Evolutionary conservation across 441 rosid genomes (phyloP).

Genomic region (Macaranga tanarius): DNA sequence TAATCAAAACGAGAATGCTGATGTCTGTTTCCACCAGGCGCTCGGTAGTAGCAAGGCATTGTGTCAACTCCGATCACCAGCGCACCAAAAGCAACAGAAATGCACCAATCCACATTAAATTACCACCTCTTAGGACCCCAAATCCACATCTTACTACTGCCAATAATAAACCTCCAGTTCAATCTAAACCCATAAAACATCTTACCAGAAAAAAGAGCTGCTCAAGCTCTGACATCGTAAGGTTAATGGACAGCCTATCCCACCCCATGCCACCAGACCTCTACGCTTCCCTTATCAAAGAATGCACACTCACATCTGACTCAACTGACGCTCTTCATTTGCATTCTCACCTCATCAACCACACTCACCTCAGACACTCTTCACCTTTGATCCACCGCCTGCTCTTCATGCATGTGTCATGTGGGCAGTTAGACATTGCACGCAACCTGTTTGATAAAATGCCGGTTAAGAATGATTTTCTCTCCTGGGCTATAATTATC

Average conservation of each 20-base stretch:
- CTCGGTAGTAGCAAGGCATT: background rate
- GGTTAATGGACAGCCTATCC: constrained; percentile 50
- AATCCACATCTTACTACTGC: background rate
- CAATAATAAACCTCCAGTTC: background rate
- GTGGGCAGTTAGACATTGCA: constrained; percentile 44
- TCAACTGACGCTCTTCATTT: constrained; percentile 41
- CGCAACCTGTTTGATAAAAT: constrained; percentile 66
- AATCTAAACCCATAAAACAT: background rate
- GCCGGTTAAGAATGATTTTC: constrained; percentile 40
- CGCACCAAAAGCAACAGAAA: background rate
- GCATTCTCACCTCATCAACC: constrained; percentile 38
- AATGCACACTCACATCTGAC: constrained; percentile 46
- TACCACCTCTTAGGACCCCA: constrained; percentile 4
- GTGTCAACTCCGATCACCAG: background rate
- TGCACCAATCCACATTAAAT: background rate
- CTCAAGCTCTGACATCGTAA: constrained; percentile 47
- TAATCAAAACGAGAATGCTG: background rate
- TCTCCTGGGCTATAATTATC: constrained; percentile 57
- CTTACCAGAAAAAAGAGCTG: background rate
- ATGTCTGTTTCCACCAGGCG: background rate
- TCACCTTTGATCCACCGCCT: constrained; percentile 42
- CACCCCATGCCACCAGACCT: constrained; percentile 47
- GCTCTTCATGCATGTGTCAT: constrained; percentile 46
- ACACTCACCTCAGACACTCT: constrained; percentile 32
- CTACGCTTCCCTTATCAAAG: constrained; percentile 55